Conservation (phyloP, 768 basidiomycete species). For the Gautieria morchelliformis region DNA sequence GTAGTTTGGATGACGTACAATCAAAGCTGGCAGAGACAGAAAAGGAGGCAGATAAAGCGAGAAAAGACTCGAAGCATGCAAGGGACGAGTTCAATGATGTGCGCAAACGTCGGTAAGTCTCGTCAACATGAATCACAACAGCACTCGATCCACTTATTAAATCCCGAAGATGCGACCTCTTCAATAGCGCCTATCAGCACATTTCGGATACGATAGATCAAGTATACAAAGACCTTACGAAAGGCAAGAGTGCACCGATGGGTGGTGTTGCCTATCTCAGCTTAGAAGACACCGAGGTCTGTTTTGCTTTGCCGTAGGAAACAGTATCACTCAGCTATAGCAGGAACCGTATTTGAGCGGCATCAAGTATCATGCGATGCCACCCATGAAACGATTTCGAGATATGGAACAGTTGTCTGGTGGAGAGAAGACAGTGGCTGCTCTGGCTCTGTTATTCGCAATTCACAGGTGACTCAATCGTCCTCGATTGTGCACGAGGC, state of each 20-base stretch:
- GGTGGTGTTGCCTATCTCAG: slow-evolving; percentile 95
- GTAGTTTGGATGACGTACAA: slow-evolving; percentile 76
- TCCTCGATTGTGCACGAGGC: not conserved
- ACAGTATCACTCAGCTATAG: slow-evolving; percentile 13
- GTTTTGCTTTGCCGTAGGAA: not conserved
- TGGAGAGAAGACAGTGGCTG: slow-evolving; percentile 97
- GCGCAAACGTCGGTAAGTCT: slow-evolving; percentile 62
- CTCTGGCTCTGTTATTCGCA: slow-evolving; percentile 90
- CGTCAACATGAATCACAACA: not conserved
- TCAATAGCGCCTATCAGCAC: slow-evolving; percentile 94
- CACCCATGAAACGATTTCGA: slow-evolving; percentile 97
- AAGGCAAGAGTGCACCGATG: slow-evolving; percentile 86
- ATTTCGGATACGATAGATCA: slow-evolving; percentile 91
- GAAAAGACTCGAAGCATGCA: slow-evolving; percentile 83
- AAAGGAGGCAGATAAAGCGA: slow-evolving; percentile 83
- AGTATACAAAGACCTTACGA: slow-evolving; percentile 97
- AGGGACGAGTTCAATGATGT: slow-evolving; percentile 87
- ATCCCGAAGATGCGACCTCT: slow-evolving; percentile 56
- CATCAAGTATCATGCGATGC: slow-evolving; percentile 99
- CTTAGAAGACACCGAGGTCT: slow-evolving; percentile 89
- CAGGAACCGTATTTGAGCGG: slow-evolving; percentile 80
- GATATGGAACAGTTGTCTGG: slow-evolving; percentile 99
- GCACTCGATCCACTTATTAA: not conserved
- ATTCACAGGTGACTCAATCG: slow-evolving; percentile 70
- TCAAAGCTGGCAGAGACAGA: slow-evolving; percentile 81